Conservation (phyloP, 73 alveolate genomes). For the Loxodes magnus region DNA sequence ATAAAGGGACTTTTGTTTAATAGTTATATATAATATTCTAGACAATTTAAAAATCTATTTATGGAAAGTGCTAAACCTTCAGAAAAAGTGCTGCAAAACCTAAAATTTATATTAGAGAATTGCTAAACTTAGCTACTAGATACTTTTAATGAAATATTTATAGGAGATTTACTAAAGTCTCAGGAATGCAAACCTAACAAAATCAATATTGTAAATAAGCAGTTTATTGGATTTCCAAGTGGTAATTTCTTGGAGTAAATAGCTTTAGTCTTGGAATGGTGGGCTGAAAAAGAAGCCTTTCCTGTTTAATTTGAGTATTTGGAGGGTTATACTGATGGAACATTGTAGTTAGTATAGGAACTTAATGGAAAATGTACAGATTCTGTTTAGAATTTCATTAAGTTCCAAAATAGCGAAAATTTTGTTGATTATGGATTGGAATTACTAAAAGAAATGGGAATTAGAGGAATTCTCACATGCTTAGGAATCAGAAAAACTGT, state of each 20-base stretch:
- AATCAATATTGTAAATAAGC: not conserved
- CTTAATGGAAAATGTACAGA: not conserved
- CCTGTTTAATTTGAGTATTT: conserved; percentile 18
- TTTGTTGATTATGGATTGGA: conserved; percentile 6
- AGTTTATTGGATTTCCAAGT: conserved; percentile 6
- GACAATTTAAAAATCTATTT: not conserved
- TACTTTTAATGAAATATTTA: not conserved
- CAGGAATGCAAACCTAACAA: not conserved
- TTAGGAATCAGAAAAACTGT: conserved; percentile 71
- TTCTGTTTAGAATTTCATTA: not conserved
- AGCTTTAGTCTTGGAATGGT: conserved; percentile 21
- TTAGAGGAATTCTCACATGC: conserved; percentile 62
- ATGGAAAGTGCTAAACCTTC: not conserved
- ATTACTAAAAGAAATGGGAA: conserved; percentile 25
- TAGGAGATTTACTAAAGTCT: not conserved
- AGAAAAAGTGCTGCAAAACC: not conserved
- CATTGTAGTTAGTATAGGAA: not conserved
- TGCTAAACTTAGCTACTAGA: conserved; percentile 2
- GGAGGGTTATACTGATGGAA: conserved; percentile 42
- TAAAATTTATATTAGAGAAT: conserved; percentile 5
- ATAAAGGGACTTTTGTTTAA: too few relatives aligned
- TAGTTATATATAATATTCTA: not conserved
- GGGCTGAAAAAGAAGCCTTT: conserved; percentile 26
- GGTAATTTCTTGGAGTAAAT: conserved; percentile 20
- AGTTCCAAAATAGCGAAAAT: not conserved